Evolutionary conservation across 2,329 filamentous ascomycete species (phyloP), one percentile per base, ranked within the genome.

Genomic region (Tolypocladium tundrense): DNA sequence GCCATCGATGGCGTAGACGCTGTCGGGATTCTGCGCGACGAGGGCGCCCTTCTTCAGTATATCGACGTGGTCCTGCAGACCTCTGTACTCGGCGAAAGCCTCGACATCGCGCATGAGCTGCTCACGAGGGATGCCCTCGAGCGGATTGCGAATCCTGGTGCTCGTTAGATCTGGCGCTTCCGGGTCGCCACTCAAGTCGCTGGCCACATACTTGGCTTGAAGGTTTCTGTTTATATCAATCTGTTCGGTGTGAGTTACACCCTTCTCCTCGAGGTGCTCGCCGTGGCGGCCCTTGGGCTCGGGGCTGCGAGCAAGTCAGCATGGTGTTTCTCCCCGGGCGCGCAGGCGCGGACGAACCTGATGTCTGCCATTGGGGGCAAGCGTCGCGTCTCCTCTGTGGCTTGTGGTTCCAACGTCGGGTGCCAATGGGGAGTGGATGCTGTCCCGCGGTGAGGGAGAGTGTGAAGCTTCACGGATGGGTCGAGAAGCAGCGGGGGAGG

Each of bases 91-190:
- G 43, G 84, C 85, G 66, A 87, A 88, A 27, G 70, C 70, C 41
- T 82, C 76, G n/a, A 85, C 85, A 64, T 86, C 78, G 40, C 70
- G 68, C 70, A 85, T 77, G n/a, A 85, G 76, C 57, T 79, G 71
- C 4, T 75, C 72, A 53, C 73, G 75, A 9, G 81, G 74, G 57
- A 85, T 78, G 16, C 76, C 76, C 53, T 73, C 71, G 40, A 79
- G 71, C 31, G 77, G 77, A 59, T 79, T 79, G 60, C 72, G 73
- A 60, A 79, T 77, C 63, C 75, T 78, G 48, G 14, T 5, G n/a
- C 27, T 11, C 21, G 33, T 52, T 27, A 35, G 58, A 41, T 2
- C 43, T 31, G 31, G 45, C 39, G n/a, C 40, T 21, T 40, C n/a
- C 35, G 4, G 10, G 19, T 27, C 7, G 19, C 21, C 16, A n/a